Evolutionary conservation across 1,284 basidiomycete species (phyloP).

Genomic region (Leccinum pachyderme): DNA sequence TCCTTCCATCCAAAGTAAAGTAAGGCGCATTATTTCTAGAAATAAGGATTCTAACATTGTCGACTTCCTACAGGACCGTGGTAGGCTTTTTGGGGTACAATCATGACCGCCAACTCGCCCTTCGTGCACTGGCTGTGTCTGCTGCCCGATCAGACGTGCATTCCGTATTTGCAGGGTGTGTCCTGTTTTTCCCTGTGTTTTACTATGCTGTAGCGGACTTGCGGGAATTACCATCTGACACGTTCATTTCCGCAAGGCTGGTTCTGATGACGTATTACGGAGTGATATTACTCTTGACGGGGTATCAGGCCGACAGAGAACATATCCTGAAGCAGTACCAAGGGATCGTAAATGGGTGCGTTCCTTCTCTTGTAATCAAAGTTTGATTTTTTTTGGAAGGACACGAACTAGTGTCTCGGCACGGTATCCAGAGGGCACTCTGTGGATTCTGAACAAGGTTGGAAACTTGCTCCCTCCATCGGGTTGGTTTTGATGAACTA

Average conservation of each 20-base stretch:
- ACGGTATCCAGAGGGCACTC: conserved; percentile 63
- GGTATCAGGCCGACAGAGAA: conserved; percentile 71
- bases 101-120: conserved; percentile 63
- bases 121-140: conserved; percentile 65
- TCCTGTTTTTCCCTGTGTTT: not conserved
- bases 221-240: not conserved
- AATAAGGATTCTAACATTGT: not conserved
- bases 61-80: conserved; percentile 44
- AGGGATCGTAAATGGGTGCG: conserved; percentile 59
- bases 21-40: conserved; percentile 31
- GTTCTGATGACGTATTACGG: conserved; percentile 78
- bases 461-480: conserved; percentile 5
- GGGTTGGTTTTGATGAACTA: not conserved
- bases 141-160: conserved; percentile 68
- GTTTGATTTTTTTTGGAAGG: not conserved
- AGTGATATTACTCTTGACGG: conserved; percentile 63
- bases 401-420: conserved; percentile 41
- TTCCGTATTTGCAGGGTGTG: conserved; percentile 69
- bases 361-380: not conserved
- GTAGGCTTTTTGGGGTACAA: conserved; percentile 75
- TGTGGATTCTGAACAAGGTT: conserved; percentile 76
- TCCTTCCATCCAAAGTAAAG: conserved; percentile 70
- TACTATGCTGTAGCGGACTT: not conserved
- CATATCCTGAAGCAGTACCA: conserved; percentile 62
- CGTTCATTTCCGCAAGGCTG: conserved; percentile 41